phyloP scores from a whole-genome alignment of 176 grass and related monocot genomes.

The Avena insularis region DNA sequence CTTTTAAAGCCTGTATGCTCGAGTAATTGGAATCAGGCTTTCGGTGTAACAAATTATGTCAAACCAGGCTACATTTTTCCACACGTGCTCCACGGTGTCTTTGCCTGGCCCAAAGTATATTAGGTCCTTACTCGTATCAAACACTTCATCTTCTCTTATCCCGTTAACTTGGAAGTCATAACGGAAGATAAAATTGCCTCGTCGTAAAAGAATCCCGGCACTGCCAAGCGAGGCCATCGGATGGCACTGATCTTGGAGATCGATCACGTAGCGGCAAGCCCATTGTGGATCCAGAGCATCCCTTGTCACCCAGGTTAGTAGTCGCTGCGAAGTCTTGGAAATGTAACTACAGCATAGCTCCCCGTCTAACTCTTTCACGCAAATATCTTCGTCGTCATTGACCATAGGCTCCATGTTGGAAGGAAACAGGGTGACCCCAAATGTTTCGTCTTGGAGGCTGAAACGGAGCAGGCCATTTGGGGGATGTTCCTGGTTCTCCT shows the following conservation, averaged over 20 bases:
- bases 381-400: neutral
- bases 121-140: neutral
- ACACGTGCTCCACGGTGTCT: neutral
- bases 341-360: neutral
- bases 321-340: fast-evolving
- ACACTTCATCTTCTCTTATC: neutral
- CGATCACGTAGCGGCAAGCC: neutral
- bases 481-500: neutral
- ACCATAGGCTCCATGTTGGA: neutral
- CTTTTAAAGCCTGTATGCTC: neutral
- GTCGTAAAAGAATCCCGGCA: neutral
- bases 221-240: slow-evolving; percentile 10
- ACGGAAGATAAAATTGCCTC: neutral
- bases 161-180: neutral
- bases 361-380: neutral
- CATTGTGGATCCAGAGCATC: slow-evolving; percentile 7
- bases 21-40: neutral
- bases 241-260: neutral
- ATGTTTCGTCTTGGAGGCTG: slow-evolving; percentile 37
- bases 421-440: slow-evolving; percentile 5
- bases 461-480: slow-evolving; percentile 6
- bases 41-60: neutral
- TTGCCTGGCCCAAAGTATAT: neutral
- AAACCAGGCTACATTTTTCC: neutral
- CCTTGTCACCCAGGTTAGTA: neutral